Evolutionary conservation across 208 protist genomes (phyloP), one percentile per base, ranked within the genome.

Genomic region (Crithidia thermophila): DNA sequence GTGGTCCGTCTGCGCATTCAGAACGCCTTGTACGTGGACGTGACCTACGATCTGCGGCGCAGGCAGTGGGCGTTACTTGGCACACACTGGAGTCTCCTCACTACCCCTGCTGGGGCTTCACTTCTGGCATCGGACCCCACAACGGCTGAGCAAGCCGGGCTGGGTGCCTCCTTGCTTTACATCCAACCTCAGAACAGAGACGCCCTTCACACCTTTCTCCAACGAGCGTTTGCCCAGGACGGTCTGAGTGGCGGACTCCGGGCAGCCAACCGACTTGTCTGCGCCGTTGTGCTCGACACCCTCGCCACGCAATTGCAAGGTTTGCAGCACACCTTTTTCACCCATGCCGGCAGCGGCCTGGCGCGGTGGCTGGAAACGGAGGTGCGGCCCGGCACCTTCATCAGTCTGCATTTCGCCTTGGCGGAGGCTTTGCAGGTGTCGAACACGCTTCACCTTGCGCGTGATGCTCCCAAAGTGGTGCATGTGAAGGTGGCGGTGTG

Each of bases 371-470:
- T 85, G 14, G 50, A 62, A 3, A 21, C 88, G 34, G 88, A 94
- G 47, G 76, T 94, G 37, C 76, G 77, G 7, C 79, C 80, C 11
- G 85, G 88, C 49, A 91, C 88, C 16, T 75, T 81, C 51, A 79
- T 90, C 3, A 74, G 83, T 4, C 55, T 69, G 16, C 75, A 65
- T 42, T 49, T 93, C 18, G 75, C 73, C 3, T 40, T 76, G 8
- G 42, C 77, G 16, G 33, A 34, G 7, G 30, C 68, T 30, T 42
- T 75, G 34, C 23, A 3, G 6, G 31, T 23, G 33, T 13, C 13
- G 21, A 14, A 25, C 16, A 20, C 34, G 33, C 43, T 3, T 3
- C 46, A 6, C 4, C 55, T 10, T 21, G 20, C 36, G 55, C 59
- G 31, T n/a, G n/a, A n/a, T n/a, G n/a, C n/a, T n/a, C n/a, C n/a